phyloP scores from a whole-genome alignment of 2,329 filamentous ascomycete genomes.

The Phaeosphaeria sp. region DNA sequence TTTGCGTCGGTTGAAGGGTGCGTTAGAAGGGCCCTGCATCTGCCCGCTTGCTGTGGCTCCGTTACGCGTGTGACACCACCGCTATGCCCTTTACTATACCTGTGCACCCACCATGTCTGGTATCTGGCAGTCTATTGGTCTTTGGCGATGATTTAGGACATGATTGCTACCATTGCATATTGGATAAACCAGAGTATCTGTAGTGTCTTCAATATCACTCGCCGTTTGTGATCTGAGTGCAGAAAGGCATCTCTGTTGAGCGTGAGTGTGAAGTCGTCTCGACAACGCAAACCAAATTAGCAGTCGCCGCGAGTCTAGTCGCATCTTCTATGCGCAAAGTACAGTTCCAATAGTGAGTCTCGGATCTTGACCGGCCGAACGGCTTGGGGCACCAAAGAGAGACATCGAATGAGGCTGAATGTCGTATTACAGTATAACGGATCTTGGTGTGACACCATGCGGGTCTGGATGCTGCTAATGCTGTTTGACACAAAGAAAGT shows the following conservation, averaged over 20 bases:
- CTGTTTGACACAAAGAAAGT: slow-evolving; percentile 8
- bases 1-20: not conserved
- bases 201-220: not conserved
- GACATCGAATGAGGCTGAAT: not conserved
- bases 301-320: too few relatives aligned
- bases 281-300: not conserved
- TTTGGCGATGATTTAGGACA: not conserved
- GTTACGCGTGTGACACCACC: not conserved
- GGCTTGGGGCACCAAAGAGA: not conserved
- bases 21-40: not conserved
- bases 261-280: not conserved
- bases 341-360: not conserved
- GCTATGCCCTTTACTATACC: not conserved
- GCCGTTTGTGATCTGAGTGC: not conserved
- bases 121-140: not conserved
- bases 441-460: not conserved
- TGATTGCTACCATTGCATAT: too few relatives aligned
- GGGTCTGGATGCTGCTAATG: not conserved
- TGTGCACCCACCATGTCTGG: not conserved
- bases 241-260: not conserved
- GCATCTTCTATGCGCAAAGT: not conserved
- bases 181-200: too few relatives aligned
- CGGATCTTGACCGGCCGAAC: not conserved
- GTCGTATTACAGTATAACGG: not conserved
- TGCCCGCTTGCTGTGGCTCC: not conserved